Conservation (phyloP, 2,329 filamentous ascomycete species). For the Claviceps spartinae region DNA sequence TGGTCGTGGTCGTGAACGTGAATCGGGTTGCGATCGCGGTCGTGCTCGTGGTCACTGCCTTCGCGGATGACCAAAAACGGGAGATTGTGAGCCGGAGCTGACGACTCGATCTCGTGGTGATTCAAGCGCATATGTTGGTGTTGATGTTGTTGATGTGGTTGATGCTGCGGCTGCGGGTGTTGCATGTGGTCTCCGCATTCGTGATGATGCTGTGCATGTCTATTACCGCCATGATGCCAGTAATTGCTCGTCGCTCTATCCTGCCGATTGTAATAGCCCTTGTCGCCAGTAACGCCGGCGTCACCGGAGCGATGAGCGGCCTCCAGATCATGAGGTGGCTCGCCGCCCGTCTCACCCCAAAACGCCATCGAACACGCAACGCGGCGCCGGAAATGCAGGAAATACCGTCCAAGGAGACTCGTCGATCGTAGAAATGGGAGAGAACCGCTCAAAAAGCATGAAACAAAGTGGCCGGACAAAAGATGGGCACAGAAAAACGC, state of each 20-base stretch:
- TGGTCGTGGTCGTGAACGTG: constrained; percentile 2
- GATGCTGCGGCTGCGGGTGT: background rate
- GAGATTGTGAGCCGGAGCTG: constrained; percentile 18
- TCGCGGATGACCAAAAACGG: constrained; percentile 28
- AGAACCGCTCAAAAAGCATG: background rate
- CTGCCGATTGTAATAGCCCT: background rate
- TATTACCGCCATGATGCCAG: background rate
- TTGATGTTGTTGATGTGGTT: background rate
- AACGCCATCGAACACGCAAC: constrained; percentile 25
- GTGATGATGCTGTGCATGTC: background rate
- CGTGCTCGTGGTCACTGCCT: constrained; percentile 10
- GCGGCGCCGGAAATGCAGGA: background rate
- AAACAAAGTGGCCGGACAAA: background rate
- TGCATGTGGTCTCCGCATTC: background rate
- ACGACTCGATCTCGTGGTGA: constrained; percentile 11
- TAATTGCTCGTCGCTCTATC: background rate
- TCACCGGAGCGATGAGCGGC: background rate
- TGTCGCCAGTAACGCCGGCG: background rate
- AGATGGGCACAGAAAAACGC: background rate
- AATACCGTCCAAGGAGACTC: background rate
- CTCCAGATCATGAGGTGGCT: constrained; percentile 13
- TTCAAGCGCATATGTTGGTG: background rate
- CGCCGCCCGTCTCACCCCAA: constrained; percentile 24
- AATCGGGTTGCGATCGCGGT: constrained; percentile 2
- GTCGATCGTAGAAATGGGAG: background rate